Evolutionary conservation across 225 moss, liverwort and hornwort genomes (phyloP).

Genomic region (Straminergon stramineum): DNA sequence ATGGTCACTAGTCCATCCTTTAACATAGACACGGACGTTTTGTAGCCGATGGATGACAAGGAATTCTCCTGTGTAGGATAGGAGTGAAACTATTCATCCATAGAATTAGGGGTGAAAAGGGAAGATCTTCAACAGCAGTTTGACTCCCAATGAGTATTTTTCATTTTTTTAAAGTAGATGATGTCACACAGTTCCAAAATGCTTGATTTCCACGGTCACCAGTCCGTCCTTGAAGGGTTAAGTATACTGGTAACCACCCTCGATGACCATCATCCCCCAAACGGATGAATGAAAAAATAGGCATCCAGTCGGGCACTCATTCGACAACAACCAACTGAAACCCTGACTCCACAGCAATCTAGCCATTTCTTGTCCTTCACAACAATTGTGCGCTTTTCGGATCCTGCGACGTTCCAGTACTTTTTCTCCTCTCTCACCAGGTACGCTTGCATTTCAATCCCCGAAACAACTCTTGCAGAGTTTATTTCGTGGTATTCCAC

Average conservation of each 20-base stretch:
- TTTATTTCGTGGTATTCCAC: neutral
- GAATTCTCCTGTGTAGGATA: too few species aligned
- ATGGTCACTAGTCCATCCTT: too few species aligned
- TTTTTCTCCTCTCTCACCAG: neutral
- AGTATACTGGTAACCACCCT: neutral
- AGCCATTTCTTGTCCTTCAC: neutral
- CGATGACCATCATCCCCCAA: neutral
- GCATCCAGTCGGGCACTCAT: neutral
- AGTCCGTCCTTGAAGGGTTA: too few species aligned
- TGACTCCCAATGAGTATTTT: too few species aligned
- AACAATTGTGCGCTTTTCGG: neutral
- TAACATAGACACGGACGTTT: too few species aligned
- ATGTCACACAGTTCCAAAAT: too few species aligned
- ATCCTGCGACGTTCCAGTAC: neutral
- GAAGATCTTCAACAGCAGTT: too few species aligned
- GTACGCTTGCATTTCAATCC: neutral
- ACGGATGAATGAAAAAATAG: neutral
- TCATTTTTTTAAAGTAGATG: too few species aligned
- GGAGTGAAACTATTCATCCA: too few species aligned
- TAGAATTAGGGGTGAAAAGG: too few species aligned
- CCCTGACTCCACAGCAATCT: neutral
- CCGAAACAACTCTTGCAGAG: neutral
- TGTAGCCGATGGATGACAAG: too few species aligned
- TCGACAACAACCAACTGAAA: neutral
- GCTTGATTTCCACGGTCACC: too few species aligned